A percentile compares a stretch with the other conserved stretches of the same genome.
Conservation (phyloP, 805 yeast genomes). For the Yamadazyma nakazawae region DNA sequence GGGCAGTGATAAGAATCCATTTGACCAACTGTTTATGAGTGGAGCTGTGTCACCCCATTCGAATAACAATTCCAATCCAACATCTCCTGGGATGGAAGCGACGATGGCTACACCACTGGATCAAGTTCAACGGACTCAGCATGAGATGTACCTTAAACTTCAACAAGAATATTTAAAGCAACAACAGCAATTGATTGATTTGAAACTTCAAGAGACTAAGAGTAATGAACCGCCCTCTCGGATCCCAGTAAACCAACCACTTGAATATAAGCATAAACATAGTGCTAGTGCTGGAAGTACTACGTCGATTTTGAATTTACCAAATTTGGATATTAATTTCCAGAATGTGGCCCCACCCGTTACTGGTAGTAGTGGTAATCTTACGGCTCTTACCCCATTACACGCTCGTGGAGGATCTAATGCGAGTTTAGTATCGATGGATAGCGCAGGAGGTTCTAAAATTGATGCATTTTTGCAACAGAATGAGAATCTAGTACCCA, state of each 20-base stretch:
- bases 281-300: background rate
- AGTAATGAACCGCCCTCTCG: background rate
- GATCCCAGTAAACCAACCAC: constrained; percentile 3
- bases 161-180: constrained; percentile 37
- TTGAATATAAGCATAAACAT: background rate
- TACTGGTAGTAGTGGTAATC: background rate
- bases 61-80: constrained; percentile 2
- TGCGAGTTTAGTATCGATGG: constrained; percentile 12
- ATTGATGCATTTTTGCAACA: constrained; percentile 15
- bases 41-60: background rate
- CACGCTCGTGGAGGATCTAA: constrained; percentile 1
- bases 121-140: constrained; percentile 16
- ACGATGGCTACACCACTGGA: constrained; percentile 4
- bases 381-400: background rate
- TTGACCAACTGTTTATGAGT: constrained; percentile 23
- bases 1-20: constrained; percentile 34
- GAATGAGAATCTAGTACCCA: constrained; percentile 13
- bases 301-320: background rate
- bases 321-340: background rate
- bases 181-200: constrained; percentile 30
- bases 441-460: constrained; percentile 9
- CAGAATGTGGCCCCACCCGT: background rate
- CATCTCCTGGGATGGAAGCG: background rate
- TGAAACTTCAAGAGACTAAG: constrained; percentile 6
- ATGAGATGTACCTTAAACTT: constrained; percentile 33